Evolutionary conservation across 208 protist genomes (phyloP).

Genomic region (Spongospora subterranea): DNA sequence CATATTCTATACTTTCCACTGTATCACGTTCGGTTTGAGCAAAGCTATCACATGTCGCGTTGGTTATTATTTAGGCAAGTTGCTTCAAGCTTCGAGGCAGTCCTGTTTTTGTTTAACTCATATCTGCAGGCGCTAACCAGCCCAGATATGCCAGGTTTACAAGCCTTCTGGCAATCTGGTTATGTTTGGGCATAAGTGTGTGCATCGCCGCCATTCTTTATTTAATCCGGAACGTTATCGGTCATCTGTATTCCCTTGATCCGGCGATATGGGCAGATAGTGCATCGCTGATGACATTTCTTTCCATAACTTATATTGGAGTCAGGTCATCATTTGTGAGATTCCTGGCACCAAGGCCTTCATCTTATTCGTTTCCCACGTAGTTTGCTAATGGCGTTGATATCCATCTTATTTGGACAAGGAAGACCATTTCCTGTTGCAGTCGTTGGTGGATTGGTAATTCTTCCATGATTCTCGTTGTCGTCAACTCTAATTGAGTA

Average conservation of each 20-base stretch:
- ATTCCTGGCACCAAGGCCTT: not conserved
- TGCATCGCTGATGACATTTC: not conserved
- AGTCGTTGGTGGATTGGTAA: slow-evolving; percentile 22
- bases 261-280: not conserved
- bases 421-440: not conserved
- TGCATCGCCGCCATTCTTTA: not conserved
- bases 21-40: slow-evolving; percentile 10
- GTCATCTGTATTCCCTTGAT: slow-evolving; percentile 12
- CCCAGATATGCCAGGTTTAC: not conserved
- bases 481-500: not conserved
- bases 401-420: slow-evolving; percentile 32
- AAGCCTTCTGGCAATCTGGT: no score
- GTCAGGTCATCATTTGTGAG: slow-evolving; percentile 18
- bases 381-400: slow-evolving; percentile 22
- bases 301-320: slow-evolving; percentile 33
- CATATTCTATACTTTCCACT: slow-evolving; percentile 38
- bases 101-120: not conserved
- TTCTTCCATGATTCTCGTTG: not conserved
- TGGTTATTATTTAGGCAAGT: not conserved
- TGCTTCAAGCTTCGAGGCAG: no score
- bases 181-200: no score
- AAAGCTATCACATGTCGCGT: slow-evolving; percentile 35
- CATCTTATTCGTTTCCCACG: not conserved
- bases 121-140: not conserved
- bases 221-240: not conserved